A percentile compares a stretch with the other conserved stretches of the same genome.
Conservation (phyloP, 2,329 filamentous ascomycete genomes). For the Geosmithia putterillii region DNA sequence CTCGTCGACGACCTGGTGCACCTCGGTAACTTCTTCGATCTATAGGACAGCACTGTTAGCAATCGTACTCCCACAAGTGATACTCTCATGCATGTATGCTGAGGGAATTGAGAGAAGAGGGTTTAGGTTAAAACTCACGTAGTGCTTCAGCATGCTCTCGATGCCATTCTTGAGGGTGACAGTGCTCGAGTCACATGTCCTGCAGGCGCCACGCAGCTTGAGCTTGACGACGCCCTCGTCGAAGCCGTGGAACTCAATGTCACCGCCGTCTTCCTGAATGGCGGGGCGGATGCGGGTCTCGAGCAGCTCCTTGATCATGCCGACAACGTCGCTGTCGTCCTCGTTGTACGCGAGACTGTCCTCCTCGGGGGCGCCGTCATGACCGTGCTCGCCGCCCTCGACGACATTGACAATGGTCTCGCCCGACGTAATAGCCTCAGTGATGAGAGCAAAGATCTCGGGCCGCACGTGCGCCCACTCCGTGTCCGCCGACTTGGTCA, state of each 20-base stretch:
- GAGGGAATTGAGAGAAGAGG: not conserved
- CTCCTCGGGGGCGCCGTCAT: constrained; percentile 25
- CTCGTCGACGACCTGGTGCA: constrained; percentile 79
- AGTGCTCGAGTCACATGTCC: constrained; percentile 93
- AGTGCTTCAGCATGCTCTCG: constrained; percentile 96
- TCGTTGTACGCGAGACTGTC: constrained; percentile 77
- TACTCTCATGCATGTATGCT: not conserved
- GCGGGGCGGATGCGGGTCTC: constrained; percentile 91
- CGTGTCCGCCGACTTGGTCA: constrained; percentile 77
- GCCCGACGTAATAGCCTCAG: constrained; percentile 77
- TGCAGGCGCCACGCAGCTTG: constrained; percentile 84
- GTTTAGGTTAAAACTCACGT: constrained; percentile 43
- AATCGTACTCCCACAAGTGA: not conserved
- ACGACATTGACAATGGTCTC: constrained; percentile 66
- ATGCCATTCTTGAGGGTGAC: constrained; percentile 97
- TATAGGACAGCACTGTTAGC: constrained; percentile 27
- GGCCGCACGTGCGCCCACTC: constrained; percentile 94
- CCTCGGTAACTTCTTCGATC: constrained; percentile 92
- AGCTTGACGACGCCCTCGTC: constrained; percentile 65
- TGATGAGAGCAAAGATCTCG: constrained; percentile 90
- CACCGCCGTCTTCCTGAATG: constrained; percentile 94
- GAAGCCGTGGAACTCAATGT: constrained; percentile 92
- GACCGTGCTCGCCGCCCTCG: constrained; percentile 30
- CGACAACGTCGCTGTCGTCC: constrained; percentile 84
- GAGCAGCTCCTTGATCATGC: constrained; percentile 96